A percentile compares a stretch with the other conserved stretches of the same genome.
Evolutionary conservation across 345 rosid genomes (phyloP).

Genomic region (Acer saccharum): DNA sequence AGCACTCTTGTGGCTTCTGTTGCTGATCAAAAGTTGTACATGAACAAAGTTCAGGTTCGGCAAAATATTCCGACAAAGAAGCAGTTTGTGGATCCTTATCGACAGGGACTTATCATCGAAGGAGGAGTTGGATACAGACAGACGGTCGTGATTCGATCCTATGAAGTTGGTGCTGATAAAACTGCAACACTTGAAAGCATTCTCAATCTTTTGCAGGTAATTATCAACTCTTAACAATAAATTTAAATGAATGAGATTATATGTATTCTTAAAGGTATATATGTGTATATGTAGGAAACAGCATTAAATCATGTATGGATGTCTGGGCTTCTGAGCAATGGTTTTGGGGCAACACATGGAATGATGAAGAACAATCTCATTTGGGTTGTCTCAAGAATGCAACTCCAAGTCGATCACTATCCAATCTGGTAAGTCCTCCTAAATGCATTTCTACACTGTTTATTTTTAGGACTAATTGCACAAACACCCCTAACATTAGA

Average conservation of each 20-base stretch:
- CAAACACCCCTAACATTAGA: no score
- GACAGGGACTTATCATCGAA: conserved; percentile 60
- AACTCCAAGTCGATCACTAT: conserved; percentile 55
- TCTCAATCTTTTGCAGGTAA: conserved; percentile 65
- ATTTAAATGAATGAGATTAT: no score
- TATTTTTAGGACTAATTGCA: no score
- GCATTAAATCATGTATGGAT: conserved; percentile 81
- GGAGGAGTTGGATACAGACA: conserved; percentile 59
- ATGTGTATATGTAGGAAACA: conserved; percentile 44
- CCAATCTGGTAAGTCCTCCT: conserved; percentile 51
- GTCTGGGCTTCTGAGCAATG: conserved; percentile 75
- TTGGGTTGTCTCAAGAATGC: conserved; percentile 78
- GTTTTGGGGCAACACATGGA: conserved; percentile 74
- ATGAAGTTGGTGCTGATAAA: conserved; percentile 72
- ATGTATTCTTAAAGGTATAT: no score
- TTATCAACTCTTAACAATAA: not conserved
- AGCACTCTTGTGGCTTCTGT: conserved; percentile 20
- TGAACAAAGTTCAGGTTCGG: conserved; percentile 33
- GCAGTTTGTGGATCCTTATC: conserved; percentile 56
- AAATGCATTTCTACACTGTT: no score
- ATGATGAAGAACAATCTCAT: conserved; percentile 71
- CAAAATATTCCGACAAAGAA: conserved; percentile 63
- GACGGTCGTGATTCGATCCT: conserved; percentile 61
- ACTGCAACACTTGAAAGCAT: conserved; percentile 63
- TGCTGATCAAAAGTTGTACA: conserved; percentile 27